Evolutionary conservation across 345 rosid genomes (phyloP).

Genomic region (Mercurialis annua): DNA sequence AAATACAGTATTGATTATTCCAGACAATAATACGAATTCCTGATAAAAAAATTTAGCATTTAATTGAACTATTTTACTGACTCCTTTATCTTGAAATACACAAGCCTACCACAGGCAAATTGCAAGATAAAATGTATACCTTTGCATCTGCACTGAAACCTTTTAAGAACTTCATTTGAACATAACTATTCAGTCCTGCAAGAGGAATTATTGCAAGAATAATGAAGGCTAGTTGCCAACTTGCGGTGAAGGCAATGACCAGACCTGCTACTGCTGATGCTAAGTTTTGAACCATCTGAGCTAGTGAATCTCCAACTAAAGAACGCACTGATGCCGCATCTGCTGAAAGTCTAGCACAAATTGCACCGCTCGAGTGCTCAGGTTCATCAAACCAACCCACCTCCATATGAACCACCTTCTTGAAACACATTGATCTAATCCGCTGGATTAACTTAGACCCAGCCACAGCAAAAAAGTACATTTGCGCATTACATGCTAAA

Average conservation of each 20-base stretch:
- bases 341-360: slow-evolving; percentile 79
- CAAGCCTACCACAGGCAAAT: background rate
- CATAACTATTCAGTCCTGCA: slow-evolving; percentile 51
- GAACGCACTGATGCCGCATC: slow-evolving; percentile 68
- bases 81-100: background rate
- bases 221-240: slow-evolving; percentile 66
- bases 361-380: slow-evolving; percentile 70
- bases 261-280: slow-evolving; percentile 60
- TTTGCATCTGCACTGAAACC: slow-evolving; percentile 79
- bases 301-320: slow-evolving; percentile 72
- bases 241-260: slow-evolving; percentile 67
- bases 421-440: slow-evolving; percentile 68
- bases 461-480: slow-evolving; percentile 65
- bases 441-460: slow-evolving; percentile 65
- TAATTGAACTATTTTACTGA: background rate
- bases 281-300: slow-evolving; percentile 55
- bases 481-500: slow-evolving; percentile 37
- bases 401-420: slow-evolving; percentile 82
- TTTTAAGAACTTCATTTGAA: slow-evolving; percentile 63
- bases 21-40: background rate
- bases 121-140: slow-evolving; percentile 33
- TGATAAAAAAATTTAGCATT: background rate
- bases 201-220: slow-evolving; percentile 63
- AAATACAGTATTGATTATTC: no score
- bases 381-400: slow-evolving; percentile 81